Evolutionary conservation across 2,329 filamentous ascomycete genomes (phyloP).

Genomic region (Penicillium palitans): DNA sequence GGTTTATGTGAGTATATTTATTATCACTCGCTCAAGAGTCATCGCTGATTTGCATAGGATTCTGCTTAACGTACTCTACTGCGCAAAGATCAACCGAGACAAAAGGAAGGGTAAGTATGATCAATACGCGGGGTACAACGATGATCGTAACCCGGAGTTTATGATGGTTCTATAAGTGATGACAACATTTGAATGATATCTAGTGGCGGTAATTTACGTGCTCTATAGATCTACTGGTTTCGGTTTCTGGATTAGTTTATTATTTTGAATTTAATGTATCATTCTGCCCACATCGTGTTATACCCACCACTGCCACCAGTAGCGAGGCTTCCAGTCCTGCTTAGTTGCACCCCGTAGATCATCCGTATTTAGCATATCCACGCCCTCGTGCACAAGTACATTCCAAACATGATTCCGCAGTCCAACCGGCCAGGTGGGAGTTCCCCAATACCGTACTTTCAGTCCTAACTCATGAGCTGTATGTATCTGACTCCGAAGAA

Average conservation of each 20-base stretch:
- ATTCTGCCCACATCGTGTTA: neutral
- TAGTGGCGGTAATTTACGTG: neutral
- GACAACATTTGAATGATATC: neutral
- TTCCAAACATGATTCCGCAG: conserved; percentile 60
- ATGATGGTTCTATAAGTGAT: conserved; percentile 56
- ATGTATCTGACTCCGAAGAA: conserved; percentile 49
- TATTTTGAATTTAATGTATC: neutral
- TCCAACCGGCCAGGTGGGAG: conserved; percentile 58
- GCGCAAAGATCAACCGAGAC: conserved; percentile 63
- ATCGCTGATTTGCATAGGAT: conserved; percentile 45
- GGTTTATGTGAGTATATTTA: conserved; percentile 59
- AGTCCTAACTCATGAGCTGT: conserved; percentile 55
- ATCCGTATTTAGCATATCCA: conserved; percentile 64
- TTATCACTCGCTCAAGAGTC: neutral
- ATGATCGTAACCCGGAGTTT: conserved; percentile 65
- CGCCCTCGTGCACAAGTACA: conserved; percentile 56
- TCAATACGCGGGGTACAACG: conserved; percentile 57
- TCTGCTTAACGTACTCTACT: conserved; percentile 61
- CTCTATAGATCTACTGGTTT: neutral
- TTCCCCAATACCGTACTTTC: conserved; percentile 61
- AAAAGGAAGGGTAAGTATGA: conserved; percentile 62
- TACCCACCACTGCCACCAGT: conserved; percentile 19
- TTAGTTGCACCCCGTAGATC: conserved; percentile 53
- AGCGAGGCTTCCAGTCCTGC: conserved; percentile 39
- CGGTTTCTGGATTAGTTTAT: neutral